Conservation (phyloP, 192 early-diverging fungal genomes). For the Podila verticillata region DNA sequence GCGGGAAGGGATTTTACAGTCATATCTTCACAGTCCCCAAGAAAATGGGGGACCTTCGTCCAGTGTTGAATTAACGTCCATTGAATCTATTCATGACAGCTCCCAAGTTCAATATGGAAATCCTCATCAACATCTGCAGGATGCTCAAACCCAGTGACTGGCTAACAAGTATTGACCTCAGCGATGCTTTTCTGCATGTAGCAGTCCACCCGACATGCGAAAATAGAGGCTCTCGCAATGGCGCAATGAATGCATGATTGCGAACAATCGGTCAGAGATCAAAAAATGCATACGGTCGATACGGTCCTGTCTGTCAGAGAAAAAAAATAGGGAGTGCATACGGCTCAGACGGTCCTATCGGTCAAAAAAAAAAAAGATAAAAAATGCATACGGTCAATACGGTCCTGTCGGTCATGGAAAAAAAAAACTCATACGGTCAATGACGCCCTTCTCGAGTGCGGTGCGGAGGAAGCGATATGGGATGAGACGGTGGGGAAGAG, state of each 20-base stretch:
- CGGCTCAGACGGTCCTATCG: no score
- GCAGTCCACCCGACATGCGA: slow-evolving; percentile 8
- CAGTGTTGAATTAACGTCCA: slow-evolving; percentile 8
- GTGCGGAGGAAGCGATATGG: slow-evolving; percentile 61
- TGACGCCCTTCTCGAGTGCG: slow-evolving; percentile 46
- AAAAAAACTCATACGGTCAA: no score
- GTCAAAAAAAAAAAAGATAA: no score
- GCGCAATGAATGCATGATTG: no score
- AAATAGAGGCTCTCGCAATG: no score
- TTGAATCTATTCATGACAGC: slow-evolving; percentile 6
- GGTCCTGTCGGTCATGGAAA: no score
- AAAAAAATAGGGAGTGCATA: no score
- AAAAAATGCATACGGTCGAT: no score
- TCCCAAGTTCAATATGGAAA: slow-evolving; percentile 21
- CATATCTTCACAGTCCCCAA: slow-evolving; percentile 15
- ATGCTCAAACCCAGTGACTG: slow-evolving; percentile 11
- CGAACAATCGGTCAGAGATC: no score
- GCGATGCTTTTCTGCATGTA: slow-evolving; percentile 46
- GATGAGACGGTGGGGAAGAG: slow-evolving; percentile 61
- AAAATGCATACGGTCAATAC: no score
- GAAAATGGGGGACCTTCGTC: slow-evolving; percentile 12
- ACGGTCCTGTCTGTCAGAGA: no score
- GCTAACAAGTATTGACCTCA: slow-evolving; percentile 27
- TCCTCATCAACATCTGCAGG: slow-evolving; percentile 1
- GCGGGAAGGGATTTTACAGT: neutral